phyloP scores from a whole-genome alignment of 2,329 filamentous ascomycete genomes.

The Aspergillus glaucus region DNA sequence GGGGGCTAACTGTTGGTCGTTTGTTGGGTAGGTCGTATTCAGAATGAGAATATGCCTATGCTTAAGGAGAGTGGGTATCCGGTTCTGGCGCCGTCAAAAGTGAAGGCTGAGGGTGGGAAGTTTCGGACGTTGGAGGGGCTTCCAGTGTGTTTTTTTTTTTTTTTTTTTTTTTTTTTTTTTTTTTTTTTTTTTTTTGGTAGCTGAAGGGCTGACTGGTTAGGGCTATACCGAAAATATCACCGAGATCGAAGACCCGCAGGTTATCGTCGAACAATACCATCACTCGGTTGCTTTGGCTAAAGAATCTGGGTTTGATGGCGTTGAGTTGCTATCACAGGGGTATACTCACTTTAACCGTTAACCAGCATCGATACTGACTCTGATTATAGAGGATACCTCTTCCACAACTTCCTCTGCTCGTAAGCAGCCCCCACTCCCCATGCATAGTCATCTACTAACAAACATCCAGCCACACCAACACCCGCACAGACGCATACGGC shows the following conservation, averaged over 20 bases:
- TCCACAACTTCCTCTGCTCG: background rate
- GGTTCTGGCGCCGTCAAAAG: constrained; percentile 14
- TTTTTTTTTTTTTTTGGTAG: background rate
- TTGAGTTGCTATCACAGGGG: constrained; percentile 11
- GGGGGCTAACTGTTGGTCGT: background rate
- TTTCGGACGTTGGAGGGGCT: constrained; percentile 12
- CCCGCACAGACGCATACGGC: constrained; percentile 26
- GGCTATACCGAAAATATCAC: constrained; percentile 11
- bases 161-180: background rate
- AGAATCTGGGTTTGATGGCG: constrained; percentile 11
- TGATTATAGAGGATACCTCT: background rate
- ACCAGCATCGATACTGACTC: constrained; percentile 1
- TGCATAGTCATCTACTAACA: background rate
- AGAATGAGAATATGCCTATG: constrained; percentile 17
- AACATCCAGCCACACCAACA: constrained; percentile 10
- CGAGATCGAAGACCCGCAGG: constrained; percentile 7
- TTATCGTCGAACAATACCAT: constrained; percentile 9
- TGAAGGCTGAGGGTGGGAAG: constrained; percentile 12
- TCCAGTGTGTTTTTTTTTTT: background rate
- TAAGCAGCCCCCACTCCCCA: background rate
- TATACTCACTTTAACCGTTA: background rate
- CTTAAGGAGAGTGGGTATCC: constrained; percentile 10
- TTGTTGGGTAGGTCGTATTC: constrained; percentile 8
- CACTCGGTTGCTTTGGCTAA: constrained; percentile 6
- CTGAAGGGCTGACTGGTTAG: background rate